These are phyloP conservation scores for Aspergillus pseudonomiae DNA, from an alignment of 2,329 filamentous ascomycete genomes.

Conservation along the genomic window DNA sequence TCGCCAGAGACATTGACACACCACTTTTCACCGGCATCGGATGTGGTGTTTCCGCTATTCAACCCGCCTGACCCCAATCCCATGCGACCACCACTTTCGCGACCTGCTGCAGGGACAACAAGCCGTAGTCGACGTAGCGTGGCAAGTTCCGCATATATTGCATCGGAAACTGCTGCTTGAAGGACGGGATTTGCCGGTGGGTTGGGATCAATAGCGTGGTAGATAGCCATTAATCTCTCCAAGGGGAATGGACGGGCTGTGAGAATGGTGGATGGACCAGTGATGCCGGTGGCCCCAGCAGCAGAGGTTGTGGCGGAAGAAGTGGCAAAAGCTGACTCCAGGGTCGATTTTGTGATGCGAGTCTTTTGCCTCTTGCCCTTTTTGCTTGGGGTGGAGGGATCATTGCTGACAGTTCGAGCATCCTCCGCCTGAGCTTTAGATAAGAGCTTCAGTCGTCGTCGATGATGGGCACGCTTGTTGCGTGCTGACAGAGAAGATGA, in stretches of 20 bases:
- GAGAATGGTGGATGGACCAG: slow-evolving; percentile 43
- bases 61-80: slow-evolving; percentile 28
- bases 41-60: slow-evolving; percentile 38
- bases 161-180: slow-evolving; percentile 43
- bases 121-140: slow-evolving; percentile 51
- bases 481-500: slow-evolving; percentile 46
- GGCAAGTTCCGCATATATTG: slow-evolving; percentile 49
- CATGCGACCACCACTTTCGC: slow-evolving; percentile 32
- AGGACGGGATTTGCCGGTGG: slow-evolving; percentile 44
- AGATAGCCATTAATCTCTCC: slow-evolving; percentile 51
- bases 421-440: slow-evolving; percentile 43
- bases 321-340: slow-evolving; percentile 43
- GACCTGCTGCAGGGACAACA: slow-evolving; percentile 46
- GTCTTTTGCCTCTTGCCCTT: slow-evolving; percentile 41
- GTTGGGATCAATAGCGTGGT: slow-evolving; percentile 51
- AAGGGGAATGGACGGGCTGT: slow-evolving; percentile 48
- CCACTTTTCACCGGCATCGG: slow-evolving; percentile 51
- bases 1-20: slow-evolving; percentile 51
- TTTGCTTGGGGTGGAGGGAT: slow-evolving; percentile 34
- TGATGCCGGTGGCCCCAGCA: slow-evolving; percentile 33
- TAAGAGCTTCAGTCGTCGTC: slow-evolving; percentile 44
- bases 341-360: slow-evolving; percentile 45
- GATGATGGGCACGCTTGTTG: slow-evolving; percentile 49
- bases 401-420: slow-evolving; percentile 30
- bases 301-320: slow-evolving; percentile 42